Percentiles rank a stretch among this genome's conserved stretches.
Evolutionary conservation across 31 red algal species (phyloP).

Genomic region (Odonthalia washingtoniensis): DNA sequence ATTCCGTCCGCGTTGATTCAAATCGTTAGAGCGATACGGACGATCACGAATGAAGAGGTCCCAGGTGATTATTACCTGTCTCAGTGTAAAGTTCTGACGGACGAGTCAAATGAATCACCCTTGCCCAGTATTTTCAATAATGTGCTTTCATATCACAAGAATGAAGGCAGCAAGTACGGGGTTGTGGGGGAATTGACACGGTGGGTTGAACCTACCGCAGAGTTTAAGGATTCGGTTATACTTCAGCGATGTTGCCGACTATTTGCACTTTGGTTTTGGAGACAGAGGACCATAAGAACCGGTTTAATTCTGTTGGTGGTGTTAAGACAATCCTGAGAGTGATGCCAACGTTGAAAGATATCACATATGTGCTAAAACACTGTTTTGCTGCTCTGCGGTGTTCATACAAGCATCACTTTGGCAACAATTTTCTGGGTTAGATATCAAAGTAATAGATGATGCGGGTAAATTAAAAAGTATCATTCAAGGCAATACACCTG

Average conservation of each 20-base stretch:
- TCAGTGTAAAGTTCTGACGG: conserved; percentile 61
- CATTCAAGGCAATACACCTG: no score
- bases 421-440: no score
- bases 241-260: conserved; percentile 59
- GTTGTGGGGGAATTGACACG: conserved; percentile 66
- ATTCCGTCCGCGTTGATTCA: conserved; percentile 50
- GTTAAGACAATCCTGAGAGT: conserved; percentile 68
- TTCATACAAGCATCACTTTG: conserved; percentile 72
- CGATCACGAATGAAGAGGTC: conserved; percentile 55
- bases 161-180: conserved; percentile 65
- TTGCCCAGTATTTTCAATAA: conserved; percentile 64
- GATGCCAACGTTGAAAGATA: conserved; percentile 62
- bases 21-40: conserved; percentile 60
- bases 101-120: conserved; percentile 63
- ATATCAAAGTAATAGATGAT: no score
- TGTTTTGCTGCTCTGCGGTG: conserved; percentile 64
- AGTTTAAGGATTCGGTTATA: conserved; percentile 48
- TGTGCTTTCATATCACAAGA: conserved; percentile 65
- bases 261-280: conserved; percentile 75
- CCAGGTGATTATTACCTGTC: conserved; percentile 66
- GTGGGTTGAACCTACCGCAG: conserved; percentile 55
- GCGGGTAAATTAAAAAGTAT: no score
- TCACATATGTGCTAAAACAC: conserved; percentile 62
- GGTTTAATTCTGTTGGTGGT: conserved; percentile 63
- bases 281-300: conserved; percentile 69